Conservation (phyloP, 345 rosid genomes). For the Salix arbutifolia region DNA sequence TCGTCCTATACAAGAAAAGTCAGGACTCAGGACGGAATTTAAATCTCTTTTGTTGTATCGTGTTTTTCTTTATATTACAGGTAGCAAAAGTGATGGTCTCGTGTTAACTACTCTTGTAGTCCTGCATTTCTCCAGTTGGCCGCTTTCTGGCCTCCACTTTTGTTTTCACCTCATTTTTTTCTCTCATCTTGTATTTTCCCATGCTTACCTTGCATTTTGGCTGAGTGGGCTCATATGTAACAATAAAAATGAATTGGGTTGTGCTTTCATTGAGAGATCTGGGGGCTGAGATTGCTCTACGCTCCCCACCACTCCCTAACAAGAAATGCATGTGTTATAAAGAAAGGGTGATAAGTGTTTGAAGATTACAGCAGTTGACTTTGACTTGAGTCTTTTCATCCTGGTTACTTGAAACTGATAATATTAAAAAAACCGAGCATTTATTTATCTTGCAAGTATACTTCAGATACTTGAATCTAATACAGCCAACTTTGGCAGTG, state of each 20-base stretch:
- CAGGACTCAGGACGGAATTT: background rate
- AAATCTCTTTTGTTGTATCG: background rate
- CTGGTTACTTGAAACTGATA: background rate
- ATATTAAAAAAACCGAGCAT: background rate
- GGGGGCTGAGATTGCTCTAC: background rate
- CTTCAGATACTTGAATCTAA: background rate
- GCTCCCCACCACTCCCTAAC: background rate
- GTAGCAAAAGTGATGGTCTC: background rate
- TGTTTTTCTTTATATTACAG: background rate
- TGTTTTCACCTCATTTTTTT: background rate
- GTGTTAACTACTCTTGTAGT: background rate
- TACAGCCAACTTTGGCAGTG: background rate
- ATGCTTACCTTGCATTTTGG: background rate
- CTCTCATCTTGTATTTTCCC: background rate
- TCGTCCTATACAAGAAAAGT: slow-evolving; percentile 12
- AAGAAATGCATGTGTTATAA: background rate
- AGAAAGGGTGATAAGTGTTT: background rate
- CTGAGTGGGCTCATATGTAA: background rate
- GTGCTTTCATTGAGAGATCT: background rate
- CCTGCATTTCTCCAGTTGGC: background rate
- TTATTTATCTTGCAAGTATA: background rate
- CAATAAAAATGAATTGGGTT: background rate
- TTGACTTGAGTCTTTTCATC: background rate
- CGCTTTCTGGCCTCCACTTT: background rate
- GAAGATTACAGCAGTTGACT: background rate